Percentiles rank a stretch among this genome's conserved stretches.
phyloP scores from a whole-genome alignment of 2,329 filamentous ascomycete genomes.

The Didymosphaeria variabile region DNA sequence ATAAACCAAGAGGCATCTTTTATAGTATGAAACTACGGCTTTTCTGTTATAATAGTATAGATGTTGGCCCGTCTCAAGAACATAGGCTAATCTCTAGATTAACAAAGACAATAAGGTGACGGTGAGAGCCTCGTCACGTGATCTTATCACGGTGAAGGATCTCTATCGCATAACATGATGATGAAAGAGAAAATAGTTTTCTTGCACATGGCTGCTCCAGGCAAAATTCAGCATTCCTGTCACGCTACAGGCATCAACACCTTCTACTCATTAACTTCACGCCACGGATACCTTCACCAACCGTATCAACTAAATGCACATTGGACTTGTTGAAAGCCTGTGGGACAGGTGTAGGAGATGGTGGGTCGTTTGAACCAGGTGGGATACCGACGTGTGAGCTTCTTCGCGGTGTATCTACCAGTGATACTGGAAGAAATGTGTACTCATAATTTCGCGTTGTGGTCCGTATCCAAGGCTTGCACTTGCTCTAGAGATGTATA shows the following conservation, averaged over 20 bases:
- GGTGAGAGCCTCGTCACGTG: too few species aligned
- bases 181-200: too few species aligned
- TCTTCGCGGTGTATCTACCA: slow-evolving; percentile 59
- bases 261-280: slow-evolving; percentile 47
- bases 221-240: too few species aligned
- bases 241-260: slow-evolving; percentile 33
- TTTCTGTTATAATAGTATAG: too few species aligned
- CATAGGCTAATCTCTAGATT: too few species aligned
- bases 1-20: too few species aligned
- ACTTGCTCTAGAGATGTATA: slow-evolving; percentile 45
- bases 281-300: slow-evolving; percentile 60
- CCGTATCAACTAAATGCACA: slow-evolving; percentile 67
- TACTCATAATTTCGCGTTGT: slow-evolving; percentile 54
- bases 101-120: too few species aligned
- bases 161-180: too few species aligned
- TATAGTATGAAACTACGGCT: too few species aligned
- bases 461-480: slow-evolving; percentile 54
- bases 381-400: slow-evolving; percentile 67
- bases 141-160: too few species aligned
- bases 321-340: slow-evolving; percentile 65
- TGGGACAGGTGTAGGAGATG: slow-evolving; percentile 68
- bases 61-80: too few species aligned
- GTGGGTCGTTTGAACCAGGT: slow-evolving; percentile 69
- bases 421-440: slow-evolving; percentile 60
- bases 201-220: too few species aligned